Percentiles rank a stretch among this genome's conserved stretches.
Evolutionary conservation across 2,329 filamentous ascomycete species (phyloP).

Genomic region (Beauveria rudraprayagi): DNA sequence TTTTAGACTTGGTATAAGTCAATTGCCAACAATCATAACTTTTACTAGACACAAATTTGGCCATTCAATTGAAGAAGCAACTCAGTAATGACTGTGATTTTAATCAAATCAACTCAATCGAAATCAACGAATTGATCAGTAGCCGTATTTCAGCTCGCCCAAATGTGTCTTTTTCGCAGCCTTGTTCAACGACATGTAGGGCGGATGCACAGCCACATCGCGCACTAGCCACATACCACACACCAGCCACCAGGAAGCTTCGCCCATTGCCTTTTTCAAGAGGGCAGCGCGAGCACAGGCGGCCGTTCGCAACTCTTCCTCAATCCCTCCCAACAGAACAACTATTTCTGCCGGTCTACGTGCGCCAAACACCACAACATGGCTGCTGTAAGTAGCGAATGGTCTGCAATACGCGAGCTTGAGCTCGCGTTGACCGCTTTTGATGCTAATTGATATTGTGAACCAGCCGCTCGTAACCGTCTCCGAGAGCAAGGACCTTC

Average conservation of each 20-base stretch:
- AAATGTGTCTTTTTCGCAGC: no score
- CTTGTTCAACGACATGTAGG: not conserved
- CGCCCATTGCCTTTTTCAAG: conserved; percentile 11
- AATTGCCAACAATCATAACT: no score
- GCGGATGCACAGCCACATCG: not conserved
- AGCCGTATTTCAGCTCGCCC: no score
- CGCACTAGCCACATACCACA: conserved; percentile 7
- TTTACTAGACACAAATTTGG: no score
- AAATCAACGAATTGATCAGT: no score
- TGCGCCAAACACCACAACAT: conserved; percentile 29
- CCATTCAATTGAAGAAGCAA: no score
- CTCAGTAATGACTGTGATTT: no score
- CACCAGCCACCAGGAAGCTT: conserved; percentile 7
- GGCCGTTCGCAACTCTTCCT: conserved; percentile 1
- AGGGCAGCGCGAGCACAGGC: conserved; percentile 3
- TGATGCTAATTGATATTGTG: conserved; percentile 17
- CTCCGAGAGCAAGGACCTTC: conserved; percentile 91
- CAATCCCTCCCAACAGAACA: conserved; percentile 9
- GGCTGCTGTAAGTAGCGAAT: conserved; percentile 40
- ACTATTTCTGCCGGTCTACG: conserved; percentile 10
- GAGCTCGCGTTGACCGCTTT: not conserved
- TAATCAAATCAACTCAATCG: no score
- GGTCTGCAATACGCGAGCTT: not conserved
- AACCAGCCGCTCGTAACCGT: conserved; percentile 61
- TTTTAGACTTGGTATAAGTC: no score